Base-by-base conservation (phyloP, 768 basidiomycete genomes). In the Tylopilus sp. region DNA sequence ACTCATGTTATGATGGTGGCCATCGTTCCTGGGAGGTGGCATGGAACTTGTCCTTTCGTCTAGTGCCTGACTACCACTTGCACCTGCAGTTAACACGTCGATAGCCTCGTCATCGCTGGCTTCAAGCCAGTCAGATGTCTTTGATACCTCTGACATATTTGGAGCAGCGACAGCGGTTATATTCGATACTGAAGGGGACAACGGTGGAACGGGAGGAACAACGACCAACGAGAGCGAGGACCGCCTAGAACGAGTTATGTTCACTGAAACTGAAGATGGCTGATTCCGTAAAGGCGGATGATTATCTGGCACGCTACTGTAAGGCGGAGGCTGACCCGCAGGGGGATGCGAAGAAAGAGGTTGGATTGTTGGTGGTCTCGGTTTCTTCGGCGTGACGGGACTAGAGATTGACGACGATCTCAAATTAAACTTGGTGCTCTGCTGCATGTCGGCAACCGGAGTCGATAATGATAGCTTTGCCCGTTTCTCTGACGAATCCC, bases 51-150 rank as follows among this genome's bases (percentile, higher is more conserved):
- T 93, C 25, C 90, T 81, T 68, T 93, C 90, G 61, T 93, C 90
- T 45, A 92, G 66, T 14, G 85, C 84, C 63, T 86, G 87, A 60
- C 88, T 86, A 9, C 91, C 90, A 54, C 87, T 89, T 14, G 88
- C 77, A 12, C 84, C 90, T 17, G 91, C 89, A 1, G 91, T 87
- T 29, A 92, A 81, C 37, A 89, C 72, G 61, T 90, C 83, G 49
- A 93, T 89, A 14, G 89, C 91, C 67, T 93, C 91, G 50, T 93
- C 91, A 56, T 93, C 91, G 59, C 89, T 92, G 6, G 81, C 71
- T 65, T 89, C 83, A 50, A 80, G 74, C 91, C 92, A 90, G 61
- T 94, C 81, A 51, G 69, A 78, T 51, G 65, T 74, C 63, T 85
- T 85, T 9, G 69, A 79, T 16, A 81, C 67, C 12, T 56, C 57